Conservation (phyloP, 1,284 basidiomycete species). For the Porphyrellus sp. region DNA sequence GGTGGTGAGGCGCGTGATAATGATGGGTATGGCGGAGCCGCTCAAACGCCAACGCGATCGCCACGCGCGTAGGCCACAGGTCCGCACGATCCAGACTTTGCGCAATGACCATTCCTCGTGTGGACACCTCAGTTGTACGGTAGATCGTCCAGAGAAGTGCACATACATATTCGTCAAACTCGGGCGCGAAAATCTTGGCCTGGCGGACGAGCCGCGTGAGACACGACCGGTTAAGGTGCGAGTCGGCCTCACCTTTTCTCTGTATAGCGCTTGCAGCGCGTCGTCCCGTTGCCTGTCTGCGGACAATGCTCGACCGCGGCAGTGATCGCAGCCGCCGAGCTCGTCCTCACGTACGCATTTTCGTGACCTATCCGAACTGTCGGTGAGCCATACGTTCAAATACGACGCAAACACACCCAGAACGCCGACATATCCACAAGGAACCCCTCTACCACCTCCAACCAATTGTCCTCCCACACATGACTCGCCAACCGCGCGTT, state of each 20-base stretch:
- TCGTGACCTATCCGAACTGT: constrained; percentile 64
- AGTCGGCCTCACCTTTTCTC: constrained; percentile 61
- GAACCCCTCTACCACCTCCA: constrained; percentile 83
- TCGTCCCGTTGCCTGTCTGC: constrained; percentile 49
- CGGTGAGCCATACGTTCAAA: background rate
- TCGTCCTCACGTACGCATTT: constrained; percentile 77
- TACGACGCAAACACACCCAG: constrained; percentile 50
- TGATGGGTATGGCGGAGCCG: constrained; percentile 81
- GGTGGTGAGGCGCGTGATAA: constrained; percentile 83
- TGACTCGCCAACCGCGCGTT: constrained; percentile 81
- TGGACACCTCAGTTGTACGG: background rate
- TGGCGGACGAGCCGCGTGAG: constrained; percentile 19
- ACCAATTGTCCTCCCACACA: constrained; percentile 95
- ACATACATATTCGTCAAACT: constrained; percentile 85
- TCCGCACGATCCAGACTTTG: constrained; percentile 89
- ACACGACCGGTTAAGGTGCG: no score
- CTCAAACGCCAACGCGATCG: constrained; percentile 72
- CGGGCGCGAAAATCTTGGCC: constrained; percentile 85
- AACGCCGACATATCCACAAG: constrained; percentile 61
- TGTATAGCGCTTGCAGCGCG: constrained; percentile 71
- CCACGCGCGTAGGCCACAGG: constrained; percentile 85
- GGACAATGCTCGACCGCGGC: constrained; percentile 79
- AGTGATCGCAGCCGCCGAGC: constrained; percentile 73
- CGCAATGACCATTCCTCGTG: constrained; percentile 93
- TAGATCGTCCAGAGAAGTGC: background rate